phyloP scores from a whole-genome alignment of 345 rosid species.

The Populus euphratica region DNA sequence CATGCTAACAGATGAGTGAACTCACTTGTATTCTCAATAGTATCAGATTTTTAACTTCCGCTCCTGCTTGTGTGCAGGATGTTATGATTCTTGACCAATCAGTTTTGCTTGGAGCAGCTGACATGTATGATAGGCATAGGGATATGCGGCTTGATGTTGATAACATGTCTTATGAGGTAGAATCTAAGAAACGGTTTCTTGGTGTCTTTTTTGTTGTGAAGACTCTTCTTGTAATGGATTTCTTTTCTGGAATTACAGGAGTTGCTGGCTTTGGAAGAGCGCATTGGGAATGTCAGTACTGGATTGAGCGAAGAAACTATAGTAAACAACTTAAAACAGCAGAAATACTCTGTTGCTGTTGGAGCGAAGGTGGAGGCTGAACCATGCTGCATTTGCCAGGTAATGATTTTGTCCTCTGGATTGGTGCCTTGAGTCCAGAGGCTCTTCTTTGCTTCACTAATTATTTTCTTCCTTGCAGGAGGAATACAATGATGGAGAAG shows the following conservation, averaged over 20 bases:
- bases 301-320: conserved; percentile 77
- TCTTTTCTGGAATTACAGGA: conserved; percentile 44
- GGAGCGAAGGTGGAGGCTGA: conserved; percentile 46
- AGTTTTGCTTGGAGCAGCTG: conserved; percentile 54
- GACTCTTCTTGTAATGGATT: not conserved
- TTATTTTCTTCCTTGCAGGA: conserved; percentile 44
- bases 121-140: conserved; percentile 72
- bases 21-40: not conserved
- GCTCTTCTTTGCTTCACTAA: not conserved
- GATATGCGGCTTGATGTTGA: conserved; percentile 98
- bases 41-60: not conserved
- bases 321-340: conserved; percentile 41
- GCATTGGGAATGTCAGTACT: conserved; percentile 84
- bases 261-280: conserved; percentile 78
- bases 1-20: too few relatives aligned
- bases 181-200: not conserved
- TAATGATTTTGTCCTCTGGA: conserved; percentile 13
- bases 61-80: conserved; percentile 47
- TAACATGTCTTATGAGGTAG: conserved; percentile 96
- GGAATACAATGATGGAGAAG: conserved; percentile 61
- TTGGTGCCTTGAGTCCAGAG: not conserved
- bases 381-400: conserved; percentile 93
- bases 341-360: conserved; percentile 29
- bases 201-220: not conserved
- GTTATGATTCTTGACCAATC: conserved; percentile 80